A percentile compares a stretch with the other conserved stretches of the same genome.
These are phyloP conservation scores for Berkeleyomyces rouxiae DNA, from an alignment of 2,329 filamentous ascomycete species.

Conservation along the genomic window DNA sequence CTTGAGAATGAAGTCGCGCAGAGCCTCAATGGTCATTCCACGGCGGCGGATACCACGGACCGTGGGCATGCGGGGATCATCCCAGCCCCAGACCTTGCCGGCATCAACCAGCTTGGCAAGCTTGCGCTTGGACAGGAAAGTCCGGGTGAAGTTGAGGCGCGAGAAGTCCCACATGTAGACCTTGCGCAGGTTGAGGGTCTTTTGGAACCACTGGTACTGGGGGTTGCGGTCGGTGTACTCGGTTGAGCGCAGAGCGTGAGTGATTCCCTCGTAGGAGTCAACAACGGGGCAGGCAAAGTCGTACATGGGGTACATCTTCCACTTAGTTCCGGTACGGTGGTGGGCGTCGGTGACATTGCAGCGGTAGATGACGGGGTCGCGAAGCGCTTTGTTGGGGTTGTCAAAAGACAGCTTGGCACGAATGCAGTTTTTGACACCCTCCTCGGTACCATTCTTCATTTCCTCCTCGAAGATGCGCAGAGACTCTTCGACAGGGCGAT, in stretches of 20 bases:
- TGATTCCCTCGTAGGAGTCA: slow-evolving; percentile 66
- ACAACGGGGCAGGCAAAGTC: slow-evolving; percentile 74
- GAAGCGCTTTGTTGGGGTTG: slow-evolving; percentile 86
- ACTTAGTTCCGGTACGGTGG: slow-evolving; percentile 61
- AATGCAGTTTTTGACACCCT: slow-evolving; percentile 76
- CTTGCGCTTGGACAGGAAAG: slow-evolving; percentile 74
- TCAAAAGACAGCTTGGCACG: slow-evolving; percentile 86
- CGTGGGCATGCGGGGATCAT: slow-evolving; percentile 75
- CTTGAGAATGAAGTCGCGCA: slow-evolving; percentile 70
- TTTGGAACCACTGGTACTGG: slow-evolving; percentile 74
- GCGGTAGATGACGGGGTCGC: slow-evolving; percentile 93
- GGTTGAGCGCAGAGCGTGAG: slow-evolving; percentile 66
- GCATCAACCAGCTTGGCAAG: slow-evolving; percentile 67
- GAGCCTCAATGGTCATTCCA: slow-evolving; percentile 61
- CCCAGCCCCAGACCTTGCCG: slow-evolving; percentile 67
- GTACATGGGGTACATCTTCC: slow-evolving; percentile 81
- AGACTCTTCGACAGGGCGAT: slow-evolving; percentile 66
- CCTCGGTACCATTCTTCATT: slow-evolving; percentile 74
- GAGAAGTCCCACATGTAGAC: slow-evolving; percentile 79
- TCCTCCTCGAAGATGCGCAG: slow-evolving; percentile 73
- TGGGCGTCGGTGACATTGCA: slow-evolving; percentile 57
- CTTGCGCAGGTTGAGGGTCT: slow-evolving; percentile 54
- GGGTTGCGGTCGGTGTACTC: slow-evolving; percentile 79
- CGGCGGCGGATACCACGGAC: slow-evolving; percentile 63
- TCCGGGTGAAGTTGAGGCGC: slow-evolving; percentile 69